These are phyloP conservation scores for Apostasia shenzhenica DNA, from an alignment of 106 monocot species.

Conservation along the genomic window DNA sequence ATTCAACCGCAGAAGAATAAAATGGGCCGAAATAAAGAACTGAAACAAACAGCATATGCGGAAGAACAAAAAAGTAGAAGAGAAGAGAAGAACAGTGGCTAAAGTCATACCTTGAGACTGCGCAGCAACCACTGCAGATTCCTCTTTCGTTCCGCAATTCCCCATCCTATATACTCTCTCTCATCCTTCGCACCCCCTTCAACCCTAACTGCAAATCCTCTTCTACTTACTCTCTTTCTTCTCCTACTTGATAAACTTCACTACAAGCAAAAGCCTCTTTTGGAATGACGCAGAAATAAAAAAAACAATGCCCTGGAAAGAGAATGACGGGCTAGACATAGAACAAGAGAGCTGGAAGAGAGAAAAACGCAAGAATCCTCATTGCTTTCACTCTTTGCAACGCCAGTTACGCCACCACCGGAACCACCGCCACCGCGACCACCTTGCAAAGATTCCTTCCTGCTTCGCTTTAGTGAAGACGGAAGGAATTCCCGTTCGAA, in stretches of 20 bases:
- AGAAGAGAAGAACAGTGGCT: too few species aligned
- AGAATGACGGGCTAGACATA: too few species aligned
- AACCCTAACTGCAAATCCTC: neutral
- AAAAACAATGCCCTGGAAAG: neutral
- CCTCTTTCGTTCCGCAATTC: slow-evolving; percentile 87
- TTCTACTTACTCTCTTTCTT: neutral
- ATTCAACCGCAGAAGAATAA: too few species aligned
- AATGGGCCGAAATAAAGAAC: neutral
- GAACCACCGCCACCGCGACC: slow-evolving; percentile 6
- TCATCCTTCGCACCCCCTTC: slow-evolving; percentile 31
- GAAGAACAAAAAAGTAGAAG: neutral
- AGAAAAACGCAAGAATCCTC: neutral
- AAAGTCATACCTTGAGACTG: slow-evolving; percentile 50
- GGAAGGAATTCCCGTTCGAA: slow-evolving; percentile 22
- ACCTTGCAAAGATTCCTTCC: slow-evolving; percentile 22
- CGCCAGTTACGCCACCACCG: neutral
- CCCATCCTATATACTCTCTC: slow-evolving; percentile 53
- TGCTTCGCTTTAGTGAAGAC: slow-evolving; percentile 21
- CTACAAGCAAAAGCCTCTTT: neutral
- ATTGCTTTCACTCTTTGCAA: neutral
- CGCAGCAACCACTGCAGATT: slow-evolving; percentile 67
- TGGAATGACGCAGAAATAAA: slow-evolving; percentile 9
- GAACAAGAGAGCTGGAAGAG: neutral
- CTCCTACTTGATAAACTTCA: neutral
- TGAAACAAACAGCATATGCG: neutral